These are phyloP conservation scores for Leucosporidium creatinivorum DNA, from an alignment of 768 basidiomycete genomes.

Conservation along the genomic window DNA sequence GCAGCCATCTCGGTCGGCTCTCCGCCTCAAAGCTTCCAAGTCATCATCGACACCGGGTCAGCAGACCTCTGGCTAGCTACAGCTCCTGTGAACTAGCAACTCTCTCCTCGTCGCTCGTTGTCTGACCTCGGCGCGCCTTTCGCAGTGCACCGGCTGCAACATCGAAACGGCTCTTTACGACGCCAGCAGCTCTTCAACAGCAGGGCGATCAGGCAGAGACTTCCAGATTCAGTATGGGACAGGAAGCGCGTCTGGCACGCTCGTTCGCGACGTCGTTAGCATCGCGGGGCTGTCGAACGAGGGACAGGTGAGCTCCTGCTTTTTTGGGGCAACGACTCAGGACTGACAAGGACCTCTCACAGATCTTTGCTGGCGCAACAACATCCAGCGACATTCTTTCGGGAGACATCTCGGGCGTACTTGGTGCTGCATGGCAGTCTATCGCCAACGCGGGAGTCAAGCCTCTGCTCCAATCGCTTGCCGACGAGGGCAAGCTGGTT, in stretches of 20 bases:
- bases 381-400: constrained; percentile 24
- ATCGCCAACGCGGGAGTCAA: constrained; percentile 62
- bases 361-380: constrained; percentile 27
- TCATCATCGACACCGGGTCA: constrained; percentile 74
- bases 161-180: constrained; percentile 49
- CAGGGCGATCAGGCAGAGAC: constrained; percentile 46
- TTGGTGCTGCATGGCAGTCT: constrained; percentile 66
- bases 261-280: constrained; percentile 61
- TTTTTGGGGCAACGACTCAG: background rate
- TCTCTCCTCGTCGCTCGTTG: no score
- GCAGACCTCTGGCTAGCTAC: background rate
- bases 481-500: constrained; percentile 7
- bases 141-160: constrained; percentile 51
- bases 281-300: constrained; percentile 66
- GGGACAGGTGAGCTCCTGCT: background rate
- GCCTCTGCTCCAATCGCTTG: constrained; percentile 74
- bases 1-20: no score
- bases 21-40: constrained; percentile 30
- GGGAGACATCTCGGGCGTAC: constrained; percentile 41
- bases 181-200: constrained; percentile 55
- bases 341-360: background rate
- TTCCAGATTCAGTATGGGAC: constrained; percentile 77
- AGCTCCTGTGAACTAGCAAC: background rate
- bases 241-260: constrained; percentile 60
- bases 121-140: background rate